Conservation (phyloP, 176 grass and related monocot genomes). For the Chrysopogon serrulatus region DNA sequence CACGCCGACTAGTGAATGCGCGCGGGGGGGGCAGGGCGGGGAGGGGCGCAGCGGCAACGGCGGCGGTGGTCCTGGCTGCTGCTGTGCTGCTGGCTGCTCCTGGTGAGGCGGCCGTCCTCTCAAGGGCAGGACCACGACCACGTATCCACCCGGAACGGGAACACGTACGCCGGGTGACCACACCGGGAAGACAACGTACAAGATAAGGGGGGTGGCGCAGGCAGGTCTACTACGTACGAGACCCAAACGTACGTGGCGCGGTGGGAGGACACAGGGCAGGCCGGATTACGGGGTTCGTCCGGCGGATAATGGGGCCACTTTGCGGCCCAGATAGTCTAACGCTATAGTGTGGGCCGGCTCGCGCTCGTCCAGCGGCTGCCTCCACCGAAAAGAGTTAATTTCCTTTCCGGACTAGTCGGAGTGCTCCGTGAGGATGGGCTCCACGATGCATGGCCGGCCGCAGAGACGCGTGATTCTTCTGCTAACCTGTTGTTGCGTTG, state of each 20-base stretch:
- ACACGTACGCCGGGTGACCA: constrained; percentile 43
- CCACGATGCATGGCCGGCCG: background rate
- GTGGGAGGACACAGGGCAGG: background rate
- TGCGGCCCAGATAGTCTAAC: background rate
- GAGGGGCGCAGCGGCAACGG: background rate
- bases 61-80: constrained; percentile 6
- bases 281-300: background rate
- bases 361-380: too few relatives aligned
- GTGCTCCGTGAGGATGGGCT: background rate
- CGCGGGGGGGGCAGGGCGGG: background rate
- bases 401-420: too few relatives aligned
- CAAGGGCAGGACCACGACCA: background rate
- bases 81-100: background rate
- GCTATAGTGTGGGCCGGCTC: background rate
- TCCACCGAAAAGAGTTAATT: too few relatives aligned
- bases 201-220: background rate
- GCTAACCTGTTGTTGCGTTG: background rate
- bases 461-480: background rate
- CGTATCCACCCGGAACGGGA: constrained; percentile 12
- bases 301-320: background rate
- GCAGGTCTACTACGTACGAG: background rate
- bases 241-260: background rate
- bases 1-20: background rate
- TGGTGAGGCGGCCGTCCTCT: background rate
- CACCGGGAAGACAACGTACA: constrained; percentile 21